Evolutionary conservation across 2,329 filamentous ascomycete genomes (phyloP).

Genomic region (Teratosphaeria viscida): DNA sequence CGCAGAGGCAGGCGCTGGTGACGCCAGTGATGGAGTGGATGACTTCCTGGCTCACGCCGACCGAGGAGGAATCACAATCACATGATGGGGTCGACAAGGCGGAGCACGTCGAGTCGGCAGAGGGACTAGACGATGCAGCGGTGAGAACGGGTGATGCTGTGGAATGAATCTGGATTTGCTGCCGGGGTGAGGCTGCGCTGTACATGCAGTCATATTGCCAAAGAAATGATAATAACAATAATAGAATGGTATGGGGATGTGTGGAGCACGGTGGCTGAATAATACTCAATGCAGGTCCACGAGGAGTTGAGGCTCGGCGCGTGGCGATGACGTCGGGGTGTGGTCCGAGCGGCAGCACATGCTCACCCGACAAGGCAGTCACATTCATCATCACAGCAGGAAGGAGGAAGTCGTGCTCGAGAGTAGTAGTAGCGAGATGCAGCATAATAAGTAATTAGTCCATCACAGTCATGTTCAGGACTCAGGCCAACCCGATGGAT

Average conservation of each 20-base stretch:
- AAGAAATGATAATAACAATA: no score
- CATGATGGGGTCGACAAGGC: neutral
- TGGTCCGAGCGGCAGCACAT: neutral
- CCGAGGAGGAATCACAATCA: neutral
- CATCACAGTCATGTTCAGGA: constrained; percentile 32
- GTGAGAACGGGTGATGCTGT: neutral
- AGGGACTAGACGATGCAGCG: neutral
- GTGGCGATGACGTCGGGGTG: neutral
- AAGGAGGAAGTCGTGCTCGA: no score
- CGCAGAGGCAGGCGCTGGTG: neutral
- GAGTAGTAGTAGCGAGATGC: neutral
- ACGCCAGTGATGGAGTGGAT: neutral
- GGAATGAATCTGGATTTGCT: constrained; percentile 5
- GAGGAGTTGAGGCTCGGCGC: neutral
- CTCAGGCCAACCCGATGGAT: constrained; percentile 49
- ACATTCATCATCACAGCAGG: neutral
- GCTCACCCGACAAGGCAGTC: neutral
- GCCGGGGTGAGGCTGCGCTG: no score
- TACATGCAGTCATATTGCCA: no score
- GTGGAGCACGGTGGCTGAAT: no score
- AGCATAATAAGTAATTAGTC: neutral
- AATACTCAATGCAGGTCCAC: neutral
- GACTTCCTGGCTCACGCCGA: neutral
- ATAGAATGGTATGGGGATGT: no score
- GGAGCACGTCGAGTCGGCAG: neutral